Conservation (phyloP, 257 asterid species). For the Nicotiana obtusifolia region DNA sequence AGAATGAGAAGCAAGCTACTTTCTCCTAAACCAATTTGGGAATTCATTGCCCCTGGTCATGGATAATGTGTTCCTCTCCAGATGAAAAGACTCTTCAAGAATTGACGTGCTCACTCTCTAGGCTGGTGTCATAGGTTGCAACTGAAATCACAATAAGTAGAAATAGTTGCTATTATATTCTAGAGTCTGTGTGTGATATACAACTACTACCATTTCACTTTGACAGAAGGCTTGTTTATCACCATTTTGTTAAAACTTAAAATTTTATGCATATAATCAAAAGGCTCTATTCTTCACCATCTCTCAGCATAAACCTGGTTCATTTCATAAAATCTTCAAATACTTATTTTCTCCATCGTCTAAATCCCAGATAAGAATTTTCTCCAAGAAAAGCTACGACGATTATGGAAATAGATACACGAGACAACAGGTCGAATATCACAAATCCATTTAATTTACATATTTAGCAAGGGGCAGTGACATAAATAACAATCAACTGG, state of each 20-base stretch:
- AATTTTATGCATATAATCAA: background rate
- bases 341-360: background rate
- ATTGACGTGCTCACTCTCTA: background rate
- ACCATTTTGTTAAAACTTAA: background rate
- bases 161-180: no score
- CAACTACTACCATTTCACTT: background rate
- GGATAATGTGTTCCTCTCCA: background rate
- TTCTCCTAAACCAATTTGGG: background rate
- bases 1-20: background rate
- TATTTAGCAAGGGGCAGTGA: no score
- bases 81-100: background rate
- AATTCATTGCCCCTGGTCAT: background rate
- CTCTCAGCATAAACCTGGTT: background rate
- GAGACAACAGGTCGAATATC: no score
- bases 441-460: no score
- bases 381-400: background rate
- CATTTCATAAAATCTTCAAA: background rate
- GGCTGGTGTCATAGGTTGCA: no score
- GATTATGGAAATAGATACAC: no score
- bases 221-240: background rate
- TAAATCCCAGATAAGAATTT: background rate
- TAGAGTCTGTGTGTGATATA: no score
- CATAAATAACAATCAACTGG: no score
- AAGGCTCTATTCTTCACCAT: background rate
- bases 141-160: background rate